phyloP scores from a whole-genome alignment of 129 eudicot genomes.

The Erigeron canadensis region DNA sequence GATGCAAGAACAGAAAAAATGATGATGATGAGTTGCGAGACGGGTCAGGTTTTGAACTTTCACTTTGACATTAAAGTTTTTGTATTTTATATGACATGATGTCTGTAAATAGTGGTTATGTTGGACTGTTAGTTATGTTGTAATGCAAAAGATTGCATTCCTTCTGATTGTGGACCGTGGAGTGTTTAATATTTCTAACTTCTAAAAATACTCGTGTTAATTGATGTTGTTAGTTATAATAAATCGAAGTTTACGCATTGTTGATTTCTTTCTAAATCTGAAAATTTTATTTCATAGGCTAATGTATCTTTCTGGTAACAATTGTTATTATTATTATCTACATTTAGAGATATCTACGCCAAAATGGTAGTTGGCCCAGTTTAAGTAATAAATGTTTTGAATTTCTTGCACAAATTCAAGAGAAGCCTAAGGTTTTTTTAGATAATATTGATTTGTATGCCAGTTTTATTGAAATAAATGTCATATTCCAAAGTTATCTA shows the following conservation, averaged over 20 bases:
- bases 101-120: constrained; percentile 34
- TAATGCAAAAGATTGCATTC: constrained; percentile 35
- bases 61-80: constrained; percentile 35
- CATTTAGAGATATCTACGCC: neutral
- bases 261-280: neutral
- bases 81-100: neutral
- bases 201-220: constrained; percentile 11
- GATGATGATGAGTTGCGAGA: constrained; percentile 46
- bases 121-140: constrained; percentile 24
- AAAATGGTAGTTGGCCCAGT: neutral
- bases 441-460: neutral
- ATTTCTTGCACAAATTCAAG: neutral
- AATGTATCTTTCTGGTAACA: neutral
- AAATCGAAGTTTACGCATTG: constrained; percentile 25
- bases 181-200: neutral
- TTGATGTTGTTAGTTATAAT: constrained; percentile 20
- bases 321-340: too few species aligned
- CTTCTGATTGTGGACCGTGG: constrained; percentile 30
- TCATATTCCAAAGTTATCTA: too few species aligned
- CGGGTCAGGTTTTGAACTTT: constrained; percentile 55
- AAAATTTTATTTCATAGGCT: neutral
- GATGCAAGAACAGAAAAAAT: constrained; percentile 42
- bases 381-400: neutral
- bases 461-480: neutral
- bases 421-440: neutral